phyloP scores from a whole-genome alignment of 768 basidiomycete species.

The Mrakia frigida region DNA sequence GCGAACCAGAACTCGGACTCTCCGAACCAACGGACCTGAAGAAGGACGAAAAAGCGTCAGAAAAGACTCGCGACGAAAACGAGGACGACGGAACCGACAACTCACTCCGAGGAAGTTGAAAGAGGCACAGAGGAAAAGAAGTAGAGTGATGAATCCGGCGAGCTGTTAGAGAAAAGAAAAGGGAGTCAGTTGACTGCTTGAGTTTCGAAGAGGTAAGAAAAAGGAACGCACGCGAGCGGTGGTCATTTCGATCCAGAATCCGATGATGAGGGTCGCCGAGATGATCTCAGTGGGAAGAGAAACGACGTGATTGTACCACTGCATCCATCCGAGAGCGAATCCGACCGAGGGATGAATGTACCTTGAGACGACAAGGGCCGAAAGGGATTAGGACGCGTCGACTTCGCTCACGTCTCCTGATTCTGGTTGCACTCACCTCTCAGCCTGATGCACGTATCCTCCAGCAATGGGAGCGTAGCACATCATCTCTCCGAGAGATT shows the following conservation, averaged over 20 bases:
- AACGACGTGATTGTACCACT: constrained; percentile 47
- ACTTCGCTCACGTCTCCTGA: too few relatives aligned
- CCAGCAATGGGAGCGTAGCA: constrained; percentile 66
- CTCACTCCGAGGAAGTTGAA: constrained; percentile 18
- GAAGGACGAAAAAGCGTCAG: neutral
- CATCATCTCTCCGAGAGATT: constrained; percentile 73
- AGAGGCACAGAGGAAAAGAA: constrained; percentile 8
- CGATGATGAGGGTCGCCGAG: constrained; percentile 42
- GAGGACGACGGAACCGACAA: neutral
- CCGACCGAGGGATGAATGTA: constrained; percentile 41
- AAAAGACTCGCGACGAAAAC: neutral
- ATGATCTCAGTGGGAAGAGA: constrained; percentile 45
- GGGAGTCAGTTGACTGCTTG: too few relatives aligned
- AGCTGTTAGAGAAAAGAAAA: neutral
- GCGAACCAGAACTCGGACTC: constrained; percentile 41
- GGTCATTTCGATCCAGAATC: constrained; percentile 53
- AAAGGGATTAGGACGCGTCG: too few relatives aligned
- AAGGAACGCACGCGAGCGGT: neutral
- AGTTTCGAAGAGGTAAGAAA: too few relatives aligned
- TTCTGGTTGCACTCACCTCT: too few relatives aligned
- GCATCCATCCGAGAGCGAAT: constrained; percentile 41
- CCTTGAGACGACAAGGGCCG: neutral
- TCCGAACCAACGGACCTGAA: constrained; percentile 31
- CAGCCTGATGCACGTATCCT: constrained; percentile 25
- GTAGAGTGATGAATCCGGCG: constrained; percentile 29